Evolutionary conservation across 768 basidiomycete genomes (phyloP).

Genomic region (Exsudoporus frostii): DNA sequence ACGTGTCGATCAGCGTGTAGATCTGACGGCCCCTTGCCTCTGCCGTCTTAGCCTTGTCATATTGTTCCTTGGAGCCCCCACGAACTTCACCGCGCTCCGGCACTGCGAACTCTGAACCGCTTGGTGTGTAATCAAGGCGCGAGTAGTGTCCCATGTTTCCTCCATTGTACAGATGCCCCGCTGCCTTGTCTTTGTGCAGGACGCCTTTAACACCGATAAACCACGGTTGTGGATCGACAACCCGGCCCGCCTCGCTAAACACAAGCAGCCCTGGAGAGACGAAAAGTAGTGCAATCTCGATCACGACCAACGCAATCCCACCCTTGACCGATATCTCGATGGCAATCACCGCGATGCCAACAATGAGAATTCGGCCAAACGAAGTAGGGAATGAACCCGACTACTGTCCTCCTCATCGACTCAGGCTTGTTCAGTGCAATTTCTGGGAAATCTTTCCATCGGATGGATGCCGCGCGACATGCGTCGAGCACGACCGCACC

Average conservation of each 20-base stretch:
- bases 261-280: conserved; percentile 4
- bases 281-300: conserved; percentile 1
- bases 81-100: background rate
- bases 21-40: background rate
- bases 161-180: conserved; percentile 16
- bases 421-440: conserved; percentile 8
- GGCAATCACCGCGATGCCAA: background rate
- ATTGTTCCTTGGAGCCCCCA: conserved; percentile 5
- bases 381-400: conserved; percentile 7
- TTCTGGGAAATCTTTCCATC: conserved; percentile 21
- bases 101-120: conserved; percentile 13
- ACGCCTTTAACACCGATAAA: conserved; percentile 21
- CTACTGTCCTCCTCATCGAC: conserved; percentile 7
- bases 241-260: conserved; percentile 16
- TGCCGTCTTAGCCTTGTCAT: background rate
- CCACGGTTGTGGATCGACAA: conserved; percentile 16
- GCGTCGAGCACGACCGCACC: conserved; percentile 20
- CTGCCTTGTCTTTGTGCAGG: conserved; percentile 4
- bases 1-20: conserved; percentile 19
- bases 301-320: background rate
- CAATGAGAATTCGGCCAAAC: conserved; percentile 6
- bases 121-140: conserved; percentile 11
- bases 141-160: background rate
- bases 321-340: background rate
- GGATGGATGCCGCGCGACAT: conserved; percentile 15